A percentile compares a stretch with the other conserved stretches of the same genome.
Evolutionary conservation across 164 flowering plant genomes (phyloP).

Genomic region (Vitis amurensis): DNA sequence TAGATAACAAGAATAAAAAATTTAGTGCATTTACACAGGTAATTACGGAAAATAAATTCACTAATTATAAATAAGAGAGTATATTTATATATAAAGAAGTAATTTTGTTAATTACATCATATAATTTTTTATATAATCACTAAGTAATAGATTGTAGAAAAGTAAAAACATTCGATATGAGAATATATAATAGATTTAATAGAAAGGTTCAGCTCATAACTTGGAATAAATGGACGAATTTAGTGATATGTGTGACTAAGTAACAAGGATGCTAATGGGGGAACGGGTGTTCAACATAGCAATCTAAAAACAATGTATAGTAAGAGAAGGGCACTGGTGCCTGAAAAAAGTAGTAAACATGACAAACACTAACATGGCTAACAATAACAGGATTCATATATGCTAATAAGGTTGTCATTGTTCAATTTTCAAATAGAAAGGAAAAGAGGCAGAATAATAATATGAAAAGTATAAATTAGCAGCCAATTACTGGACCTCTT

Average conservation of each 20-base stretch:
- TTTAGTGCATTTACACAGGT: neutral
- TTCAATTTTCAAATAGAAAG: neutral
- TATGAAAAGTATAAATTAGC: neutral
- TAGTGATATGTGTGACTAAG: too few species aligned
- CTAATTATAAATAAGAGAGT: neutral
- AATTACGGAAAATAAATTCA: neutral
- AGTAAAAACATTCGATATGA: neutral
- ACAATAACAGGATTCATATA: too few species aligned
- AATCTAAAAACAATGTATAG: too few species aligned
- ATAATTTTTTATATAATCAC: neutral
- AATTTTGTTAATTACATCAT: too few species aligned
- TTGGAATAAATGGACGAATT: too few species aligned
- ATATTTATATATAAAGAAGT: too few species aligned
- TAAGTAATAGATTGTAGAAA: neutral
- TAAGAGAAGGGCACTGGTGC: too few species aligned
- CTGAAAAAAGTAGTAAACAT: neutral
- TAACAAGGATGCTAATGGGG: too few species aligned
- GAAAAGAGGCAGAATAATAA: neutral
- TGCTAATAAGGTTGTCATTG: neutral
- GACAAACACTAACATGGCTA: too few species aligned
- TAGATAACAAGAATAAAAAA: neutral
- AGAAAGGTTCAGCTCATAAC: too few species aligned
- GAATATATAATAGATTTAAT: too few species aligned
- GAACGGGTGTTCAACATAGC: too few species aligned
- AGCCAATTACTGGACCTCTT: slow-evolving; percentile 44